Percentiles rank a stretch among this genome's conserved stretches.
Evolutionary conservation across 164 flowering plant species (phyloP).

Genomic region (Euptelea pleiosperma): DNA sequence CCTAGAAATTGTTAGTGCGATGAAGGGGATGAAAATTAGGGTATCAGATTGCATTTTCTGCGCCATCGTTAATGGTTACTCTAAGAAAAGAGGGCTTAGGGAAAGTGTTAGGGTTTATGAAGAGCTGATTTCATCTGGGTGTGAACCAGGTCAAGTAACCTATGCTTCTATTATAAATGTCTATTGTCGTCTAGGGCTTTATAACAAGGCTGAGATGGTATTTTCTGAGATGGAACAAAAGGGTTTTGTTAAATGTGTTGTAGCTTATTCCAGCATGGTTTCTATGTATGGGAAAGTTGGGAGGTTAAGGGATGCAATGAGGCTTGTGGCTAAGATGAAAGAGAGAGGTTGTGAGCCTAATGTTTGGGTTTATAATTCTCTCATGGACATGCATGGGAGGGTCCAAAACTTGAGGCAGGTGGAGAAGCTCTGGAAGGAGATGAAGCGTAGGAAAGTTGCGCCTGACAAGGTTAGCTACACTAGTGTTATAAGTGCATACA

Average conservation of each 20-base stretch:
- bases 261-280: conserved; percentile 80
- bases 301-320: conserved; percentile 62
- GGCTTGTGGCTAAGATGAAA: conserved; percentile 76
- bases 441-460: conserved; percentile 56
- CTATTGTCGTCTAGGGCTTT: conserved; percentile 43
- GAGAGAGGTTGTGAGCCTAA: conserved; percentile 67
- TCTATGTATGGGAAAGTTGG: conserved; percentile 71
- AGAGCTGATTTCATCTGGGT: conserved; percentile 35
- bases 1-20: conserved; percentile 36
- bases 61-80: conserved; percentile 58
- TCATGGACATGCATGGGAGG: conserved; percentile 72
- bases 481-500: conserved; percentile 56
- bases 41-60: conserved; percentile 72
- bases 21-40: conserved; percentile 37
- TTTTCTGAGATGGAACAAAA: conserved; percentile 56
- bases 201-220: conserved; percentile 44
- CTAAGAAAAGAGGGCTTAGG: conserved; percentile 43
- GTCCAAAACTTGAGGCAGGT: conserved; percentile 56
- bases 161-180: conserved; percentile 55
- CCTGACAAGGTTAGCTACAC: conserved; percentile 80
- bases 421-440: conserved; percentile 81
- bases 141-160: conserved; percentile 82
- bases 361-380: conserved; percentile 77
- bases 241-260: conserved; percentile 72
- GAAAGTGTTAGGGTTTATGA: conserved; percentile 45